Evolutionary conservation across 345 rosid species (phyloP).

Genomic region (Rhodamnia rubescens): DNA sequence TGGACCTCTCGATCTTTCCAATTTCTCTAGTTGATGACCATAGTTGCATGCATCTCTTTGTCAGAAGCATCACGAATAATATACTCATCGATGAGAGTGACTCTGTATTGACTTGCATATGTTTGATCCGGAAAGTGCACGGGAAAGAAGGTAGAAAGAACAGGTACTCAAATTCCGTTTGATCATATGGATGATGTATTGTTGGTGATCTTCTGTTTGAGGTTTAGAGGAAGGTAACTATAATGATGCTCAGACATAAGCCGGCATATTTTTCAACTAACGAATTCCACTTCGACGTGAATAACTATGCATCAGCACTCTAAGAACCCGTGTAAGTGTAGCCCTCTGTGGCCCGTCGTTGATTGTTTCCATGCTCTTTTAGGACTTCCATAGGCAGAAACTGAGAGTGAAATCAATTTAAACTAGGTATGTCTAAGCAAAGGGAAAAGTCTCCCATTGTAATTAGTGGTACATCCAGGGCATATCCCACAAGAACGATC

Average conservation of each 20-base stretch:
- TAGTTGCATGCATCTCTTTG: neutral
- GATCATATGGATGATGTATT: neutral
- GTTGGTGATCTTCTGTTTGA: fast-evolving
- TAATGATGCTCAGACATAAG: neutral
- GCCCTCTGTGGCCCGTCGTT: neutral
- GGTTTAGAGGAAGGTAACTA: neutral
- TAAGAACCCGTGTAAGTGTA: neutral
- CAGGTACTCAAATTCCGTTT: neutral
- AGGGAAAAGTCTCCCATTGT: neutral
- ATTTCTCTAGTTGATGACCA: neutral
- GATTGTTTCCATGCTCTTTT: neutral
- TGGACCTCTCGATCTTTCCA: neutral
- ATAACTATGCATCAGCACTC: neutral
- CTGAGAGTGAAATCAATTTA: neutral
- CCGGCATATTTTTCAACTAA: neutral
- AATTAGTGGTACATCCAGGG: neutral
- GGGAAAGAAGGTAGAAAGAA: neutral
- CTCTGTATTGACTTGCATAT: neutral
- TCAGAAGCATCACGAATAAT: neutral
- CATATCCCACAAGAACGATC: neutral
- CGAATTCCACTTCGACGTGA: neutral
- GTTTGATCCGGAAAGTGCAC: neutral
- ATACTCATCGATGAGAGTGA: neutral
- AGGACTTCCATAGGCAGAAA: neutral
- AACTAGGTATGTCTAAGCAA: neutral